Evolutionary conservation across 768 basidiomycete species (phyloP), one percentile per base, ranked within the genome.

Genomic region (Fomitopsis serialis): DNA sequence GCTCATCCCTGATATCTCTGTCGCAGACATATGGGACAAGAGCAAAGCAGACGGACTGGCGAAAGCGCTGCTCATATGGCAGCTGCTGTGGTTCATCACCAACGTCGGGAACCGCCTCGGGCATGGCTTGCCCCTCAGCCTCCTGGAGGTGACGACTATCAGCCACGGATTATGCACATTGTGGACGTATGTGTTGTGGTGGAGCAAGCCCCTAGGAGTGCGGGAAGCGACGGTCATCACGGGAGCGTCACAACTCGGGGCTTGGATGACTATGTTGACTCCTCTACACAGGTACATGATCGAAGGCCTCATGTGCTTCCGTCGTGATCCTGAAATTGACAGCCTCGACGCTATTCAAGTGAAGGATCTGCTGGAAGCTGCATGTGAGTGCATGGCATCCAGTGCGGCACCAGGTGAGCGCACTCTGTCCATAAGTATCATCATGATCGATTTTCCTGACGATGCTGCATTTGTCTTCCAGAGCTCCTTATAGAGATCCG

Each of bases 191-290:
- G 32, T 48, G 0, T 45, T 70, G 1, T 74, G 74, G 74, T 74
- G 69, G 72, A 35, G 65, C 25, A 76, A 76, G 58, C 74, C 73
- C 2, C 61, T 68, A 11, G 66, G 70, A 50, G 67, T 74, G 3
- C 22, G 13, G 24, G 50, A 56, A 21, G 50, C 45, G 13, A 52
- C 50, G 2, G 10, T 48, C 29, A 43, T 56, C 12, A 22, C 17
- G 11, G 51, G 17, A 15, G 32, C 47, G 9, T 11, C 15, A 3
- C 2, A 10, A 2, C 29, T 48, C 17, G 47, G 32, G 6, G 47
- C 34, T 10, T 48, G 34, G 13, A 48, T 48, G 37, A 7, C 37
- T 5, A 17, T 40, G 8, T 4, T 15, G 37, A 40, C 7, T 32
- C 29, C 29, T 5, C 6, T 11, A 11, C 29, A 11, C 5, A 5